Evolutionary conservation across 2,329 filamentous ascomycete genomes (phyloP).

Genomic region (Botrytis aclada): DNA sequence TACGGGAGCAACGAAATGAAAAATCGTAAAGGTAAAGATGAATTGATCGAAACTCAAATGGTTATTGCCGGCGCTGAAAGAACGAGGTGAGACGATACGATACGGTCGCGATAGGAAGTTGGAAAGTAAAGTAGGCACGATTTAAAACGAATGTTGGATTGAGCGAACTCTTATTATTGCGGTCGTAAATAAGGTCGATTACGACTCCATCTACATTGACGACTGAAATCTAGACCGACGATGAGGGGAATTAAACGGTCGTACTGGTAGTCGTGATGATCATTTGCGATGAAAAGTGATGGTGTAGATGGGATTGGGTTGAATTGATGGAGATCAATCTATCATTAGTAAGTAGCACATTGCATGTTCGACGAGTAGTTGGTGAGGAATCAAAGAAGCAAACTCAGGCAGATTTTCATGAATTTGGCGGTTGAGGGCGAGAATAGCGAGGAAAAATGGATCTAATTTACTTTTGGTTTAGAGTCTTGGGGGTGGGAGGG

Average conservation of each 20-base stretch:
- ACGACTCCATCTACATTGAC: slow-evolving; percentile 15
- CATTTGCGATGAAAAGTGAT: slow-evolving; percentile 3
- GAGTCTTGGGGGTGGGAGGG: background rate
- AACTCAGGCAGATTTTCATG: background rate
- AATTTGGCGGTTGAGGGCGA: slow-evolving; percentile 3
- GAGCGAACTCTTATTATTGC: slow-evolving; percentile 27
- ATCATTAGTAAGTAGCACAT: background rate
- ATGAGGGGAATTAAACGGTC: slow-evolving; percentile 2
- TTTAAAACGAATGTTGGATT: slow-evolving; percentile 31
- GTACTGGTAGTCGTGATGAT: slow-evolving; percentile 10
- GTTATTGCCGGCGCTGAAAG: background rate
- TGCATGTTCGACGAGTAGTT: background rate
- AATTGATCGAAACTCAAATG: background rate
- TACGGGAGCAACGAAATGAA: background rate
- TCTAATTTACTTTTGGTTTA: slow-evolving; percentile 5
- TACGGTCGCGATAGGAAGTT: background rate
- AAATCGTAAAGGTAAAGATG: background rate
- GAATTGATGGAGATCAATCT: slow-evolving; percentile 15
- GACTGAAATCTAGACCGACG: slow-evolving; percentile 9
- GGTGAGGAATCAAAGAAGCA: background rate
- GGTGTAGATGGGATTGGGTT: background rate
- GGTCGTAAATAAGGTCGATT: background rate
- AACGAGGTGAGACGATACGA: background rate
- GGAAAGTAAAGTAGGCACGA: slow-evolving; percentile 10
- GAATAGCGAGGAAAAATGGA: background rate